Evolutionary conservation across 495 filamentous ascomycete genomes (phyloP).

Genomic region (Aspergillus ostianus): DNA sequence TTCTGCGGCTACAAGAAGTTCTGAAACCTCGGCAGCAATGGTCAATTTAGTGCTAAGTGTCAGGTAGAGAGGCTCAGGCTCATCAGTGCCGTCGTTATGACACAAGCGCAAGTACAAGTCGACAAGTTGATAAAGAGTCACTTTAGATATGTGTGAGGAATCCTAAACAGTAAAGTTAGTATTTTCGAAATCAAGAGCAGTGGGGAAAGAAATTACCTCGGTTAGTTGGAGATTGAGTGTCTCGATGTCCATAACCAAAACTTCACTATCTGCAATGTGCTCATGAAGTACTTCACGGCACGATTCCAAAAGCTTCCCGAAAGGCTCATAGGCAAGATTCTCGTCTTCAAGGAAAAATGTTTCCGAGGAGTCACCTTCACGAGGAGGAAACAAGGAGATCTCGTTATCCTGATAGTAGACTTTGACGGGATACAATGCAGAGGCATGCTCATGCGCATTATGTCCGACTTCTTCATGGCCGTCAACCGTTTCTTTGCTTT

Average conservation of each 20-base stretch:
- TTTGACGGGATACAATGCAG: conserved; percentile 47
- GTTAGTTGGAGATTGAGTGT: conserved; percentile 66
- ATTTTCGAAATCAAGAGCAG: conserved; percentile 16
- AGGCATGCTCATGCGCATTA: conserved; percentile 12
- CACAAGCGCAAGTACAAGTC: conserved; percentile 57
- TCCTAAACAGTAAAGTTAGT: conserved; percentile 43
- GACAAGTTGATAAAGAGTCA: conserved; percentile 56
- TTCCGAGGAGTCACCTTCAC: conserved; percentile 61
- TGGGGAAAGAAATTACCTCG: conserved; percentile 53
- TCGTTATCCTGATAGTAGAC: conserved; percentile 65
- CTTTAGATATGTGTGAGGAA: conserved; percentile 36
- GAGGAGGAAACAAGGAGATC: conserved; percentile 70
- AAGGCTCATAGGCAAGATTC: conserved; percentile 52
- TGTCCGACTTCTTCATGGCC: conserved; percentile 5
- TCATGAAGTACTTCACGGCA: conserved; percentile 66
- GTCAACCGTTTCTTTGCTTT: conserved; percentile 11
- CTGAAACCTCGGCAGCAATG: conserved; percentile 43
- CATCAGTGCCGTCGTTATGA: conserved; percentile 56
- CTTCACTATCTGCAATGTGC: conserved; percentile 64
- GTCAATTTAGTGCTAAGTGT: conserved; percentile 47
- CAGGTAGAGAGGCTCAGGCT: conserved; percentile 56
- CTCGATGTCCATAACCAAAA: conserved; percentile 66
- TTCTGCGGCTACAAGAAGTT: conserved; percentile 49
- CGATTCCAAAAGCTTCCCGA: conserved; percentile 60
- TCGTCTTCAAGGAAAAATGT: conserved; percentile 73